Evolutionary conservation across 208 protist genomes (phyloP).

Genomic region (Acanthamoeba rhysodes): DNA sequence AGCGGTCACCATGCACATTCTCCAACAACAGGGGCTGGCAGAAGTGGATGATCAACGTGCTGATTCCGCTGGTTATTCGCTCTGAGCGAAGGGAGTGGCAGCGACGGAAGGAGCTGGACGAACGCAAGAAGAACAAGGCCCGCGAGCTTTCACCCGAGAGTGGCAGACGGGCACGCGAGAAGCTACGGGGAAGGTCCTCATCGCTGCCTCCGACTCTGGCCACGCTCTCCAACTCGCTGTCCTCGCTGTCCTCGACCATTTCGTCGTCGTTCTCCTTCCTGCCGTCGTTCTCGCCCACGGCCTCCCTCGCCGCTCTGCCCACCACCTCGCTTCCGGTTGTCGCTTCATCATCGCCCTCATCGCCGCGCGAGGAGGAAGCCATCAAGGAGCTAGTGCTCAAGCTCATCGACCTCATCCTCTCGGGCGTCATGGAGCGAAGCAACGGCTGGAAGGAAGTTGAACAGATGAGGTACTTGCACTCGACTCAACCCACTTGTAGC

Average conservation of each 20-base stretch:
- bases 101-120: neutral
- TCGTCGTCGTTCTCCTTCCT: slow-evolving; percentile 55
- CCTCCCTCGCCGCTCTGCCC: neutral
- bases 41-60: slow-evolving; percentile 51
- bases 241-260: slow-evolving; percentile 14
- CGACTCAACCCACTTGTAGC: neutral
- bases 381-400: slow-evolving; percentile 71
- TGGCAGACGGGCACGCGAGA: neutral
- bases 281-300: neutral
- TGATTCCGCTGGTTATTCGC: slow-evolving; percentile 57
- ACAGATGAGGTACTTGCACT: neutral
- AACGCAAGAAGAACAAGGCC: slow-evolving; percentile 7
- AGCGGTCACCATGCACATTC: neutral
- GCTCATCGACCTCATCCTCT: slow-evolving; percentile 53
- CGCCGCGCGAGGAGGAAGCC: slow-evolving; percentile 32
- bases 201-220: slow-evolving; percentile 25
- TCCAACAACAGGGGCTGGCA: slow-evolving; percentile 24
- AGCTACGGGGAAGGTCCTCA: neutral
- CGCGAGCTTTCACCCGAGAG: neutral
- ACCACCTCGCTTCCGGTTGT: neutral
- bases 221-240: slow-evolving; percentile 22
- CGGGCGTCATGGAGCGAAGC: slow-evolving; percentile 14
- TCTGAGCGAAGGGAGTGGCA: slow-evolving; percentile 35
- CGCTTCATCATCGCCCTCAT: slow-evolving; percentile 19
- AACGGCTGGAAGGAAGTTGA: slow-evolving; percentile 70